Percentiles rank a stretch among this genome's conserved stretches.
Evolutionary conservation across 1,284 basidiomycete species (phyloP).

Genomic region (Tilletia walkeri): DNA sequence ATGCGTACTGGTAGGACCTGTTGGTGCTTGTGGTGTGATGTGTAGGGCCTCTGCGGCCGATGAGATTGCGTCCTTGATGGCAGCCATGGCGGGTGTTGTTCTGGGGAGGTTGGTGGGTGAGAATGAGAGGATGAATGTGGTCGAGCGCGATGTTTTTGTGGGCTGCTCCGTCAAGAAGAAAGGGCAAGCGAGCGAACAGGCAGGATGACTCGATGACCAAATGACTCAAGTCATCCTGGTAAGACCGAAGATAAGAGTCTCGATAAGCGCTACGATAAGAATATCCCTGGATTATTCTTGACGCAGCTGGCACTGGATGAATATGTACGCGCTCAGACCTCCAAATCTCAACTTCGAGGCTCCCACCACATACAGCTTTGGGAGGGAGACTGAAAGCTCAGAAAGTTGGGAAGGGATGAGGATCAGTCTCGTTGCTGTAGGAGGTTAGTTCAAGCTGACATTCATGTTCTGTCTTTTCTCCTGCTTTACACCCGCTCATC

Average conservation of each 20-base stretch:
- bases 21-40: constrained; percentile 23
- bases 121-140: too few relatives aligned
- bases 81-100: constrained; percentile 41
- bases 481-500: background rate
- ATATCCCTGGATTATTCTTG: too few relatives aligned
- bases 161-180: background rate
- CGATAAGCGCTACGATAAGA: too few relatives aligned
- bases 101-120: too few relatives aligned
- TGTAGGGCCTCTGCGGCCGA: constrained; percentile 43
- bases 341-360: too few relatives aligned
- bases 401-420: background rate
- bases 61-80: constrained; percentile 45
- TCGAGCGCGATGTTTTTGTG: background rate
- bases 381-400: background rate
- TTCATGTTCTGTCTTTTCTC: background rate
- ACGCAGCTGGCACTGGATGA: too few relatives aligned
- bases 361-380: too few relatives aligned
- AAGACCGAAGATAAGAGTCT: too few relatives aligned
- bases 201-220: too few relatives aligned
- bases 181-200: too few relatives aligned
- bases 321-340: too few relatives aligned
- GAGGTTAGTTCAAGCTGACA: background rate
- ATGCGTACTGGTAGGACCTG: background rate
- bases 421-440: background rate
- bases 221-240: too few relatives aligned